Evolutionary conservation across 495 filamentous ascomycete genomes (phyloP).

Genomic region (Lophiostoma macrostomum): DNA sequence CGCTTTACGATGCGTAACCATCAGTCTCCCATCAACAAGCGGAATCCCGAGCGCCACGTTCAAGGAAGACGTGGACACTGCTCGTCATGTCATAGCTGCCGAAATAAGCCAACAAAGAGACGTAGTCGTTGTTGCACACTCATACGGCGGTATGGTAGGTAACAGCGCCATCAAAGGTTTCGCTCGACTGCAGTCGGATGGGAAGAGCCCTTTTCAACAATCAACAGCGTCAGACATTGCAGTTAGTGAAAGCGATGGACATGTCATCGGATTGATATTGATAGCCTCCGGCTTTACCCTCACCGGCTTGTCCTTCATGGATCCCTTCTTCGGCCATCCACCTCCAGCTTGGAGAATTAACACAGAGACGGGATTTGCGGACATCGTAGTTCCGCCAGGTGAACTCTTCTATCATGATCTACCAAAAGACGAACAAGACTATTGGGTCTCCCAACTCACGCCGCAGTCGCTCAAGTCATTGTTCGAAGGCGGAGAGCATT

Average conservation of each 20-base stretch:
- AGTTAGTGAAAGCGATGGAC: slow-evolving; percentile 31
- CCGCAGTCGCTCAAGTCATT: too few species aligned
- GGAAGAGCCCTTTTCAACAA: neutral
- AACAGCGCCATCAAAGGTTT: slow-evolving; percentile 14
- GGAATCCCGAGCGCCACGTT: slow-evolving; percentile 1
- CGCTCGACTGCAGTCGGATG: neutral
- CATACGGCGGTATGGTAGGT: slow-evolving; percentile 12
- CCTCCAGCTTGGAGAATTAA: neutral
- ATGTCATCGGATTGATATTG: slow-evolving; percentile 37
- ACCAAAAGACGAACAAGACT: slow-evolving; percentile 35
- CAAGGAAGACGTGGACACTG: slow-evolving; percentile 7
- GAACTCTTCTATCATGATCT: slow-evolving; percentile 43
- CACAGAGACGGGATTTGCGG: slow-evolving; percentile 29
- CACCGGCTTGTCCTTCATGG: slow-evolving; percentile 36
- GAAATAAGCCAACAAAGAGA: slow-evolving; percentile 2
- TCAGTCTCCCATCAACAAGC: slow-evolving; percentile 5
- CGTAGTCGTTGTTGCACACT: slow-evolving; percentile 8
- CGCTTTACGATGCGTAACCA: too few species aligned
- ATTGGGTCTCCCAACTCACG: slow-evolving; percentile 35
- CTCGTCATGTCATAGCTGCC: neutral
- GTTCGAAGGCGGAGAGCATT: too few species aligned
- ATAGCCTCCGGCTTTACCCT: slow-evolving; percentile 38
- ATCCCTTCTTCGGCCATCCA: slow-evolving; percentile 30
- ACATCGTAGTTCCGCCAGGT: slow-evolving; percentile 24
- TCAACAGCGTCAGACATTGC: neutral